A percentile compares a stretch with the other conserved stretches of the same genome.
These are phyloP conservation scores for Globisporangium nodosum DNA, from an alignment of 352 stramenopile species.

Conservation along the genomic window DNA sequence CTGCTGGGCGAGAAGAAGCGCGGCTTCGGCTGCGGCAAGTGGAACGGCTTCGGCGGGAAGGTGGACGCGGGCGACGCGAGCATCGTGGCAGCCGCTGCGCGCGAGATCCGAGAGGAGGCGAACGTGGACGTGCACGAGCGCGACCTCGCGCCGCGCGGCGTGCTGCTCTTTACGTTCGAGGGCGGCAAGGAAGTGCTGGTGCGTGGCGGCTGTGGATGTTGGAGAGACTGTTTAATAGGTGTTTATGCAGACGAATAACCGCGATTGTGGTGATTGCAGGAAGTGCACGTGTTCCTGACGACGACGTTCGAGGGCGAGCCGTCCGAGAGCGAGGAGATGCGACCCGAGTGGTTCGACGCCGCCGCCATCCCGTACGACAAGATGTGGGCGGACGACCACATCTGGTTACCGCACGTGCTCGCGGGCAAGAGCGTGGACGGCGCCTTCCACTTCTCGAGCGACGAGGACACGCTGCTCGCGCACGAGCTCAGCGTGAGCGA, in stretches of 20 bases:
- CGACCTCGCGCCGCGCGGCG: slow-evolving; percentile 24
- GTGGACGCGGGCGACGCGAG: slow-evolving; percentile 68
- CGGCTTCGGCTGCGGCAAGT: slow-evolving; percentile 86
- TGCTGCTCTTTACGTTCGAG: slow-evolving; percentile 66
- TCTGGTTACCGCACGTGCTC: slow-evolving; percentile 82
- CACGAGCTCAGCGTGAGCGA: slow-evolving; percentile 25
- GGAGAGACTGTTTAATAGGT: background rate
- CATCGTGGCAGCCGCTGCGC: slow-evolving; percentile 44
- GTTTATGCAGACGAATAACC: background rate
- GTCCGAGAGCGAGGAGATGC: slow-evolving; percentile 88
- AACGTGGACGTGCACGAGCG: slow-evolving; percentile 35
- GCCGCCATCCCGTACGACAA: slow-evolving; percentile 58
- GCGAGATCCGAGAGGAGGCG: slow-evolving; percentile 69
- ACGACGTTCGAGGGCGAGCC: slow-evolving; percentile 55
- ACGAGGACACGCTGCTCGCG: slow-evolving; percentile 64
- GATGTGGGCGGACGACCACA: slow-evolving; percentile 87
- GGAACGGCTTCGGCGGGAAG: slow-evolving; percentile 91
- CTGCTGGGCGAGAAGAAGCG: slow-evolving; percentile 88
- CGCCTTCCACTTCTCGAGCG: slow-evolving; percentile 63
- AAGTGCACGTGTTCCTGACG: slow-evolving; percentile 84
- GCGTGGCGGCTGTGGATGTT: background rate
- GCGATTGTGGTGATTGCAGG: slow-evolving; percentile 14
- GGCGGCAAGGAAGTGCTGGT: slow-evolving; percentile 53
- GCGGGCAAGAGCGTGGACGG: slow-evolving; percentile 55
- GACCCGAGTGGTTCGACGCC: slow-evolving; percentile 67